phyloP scores from a whole-genome alignment of 2,329 filamentous ascomycete species.

The Trichoderma citrinoviride region DNA sequence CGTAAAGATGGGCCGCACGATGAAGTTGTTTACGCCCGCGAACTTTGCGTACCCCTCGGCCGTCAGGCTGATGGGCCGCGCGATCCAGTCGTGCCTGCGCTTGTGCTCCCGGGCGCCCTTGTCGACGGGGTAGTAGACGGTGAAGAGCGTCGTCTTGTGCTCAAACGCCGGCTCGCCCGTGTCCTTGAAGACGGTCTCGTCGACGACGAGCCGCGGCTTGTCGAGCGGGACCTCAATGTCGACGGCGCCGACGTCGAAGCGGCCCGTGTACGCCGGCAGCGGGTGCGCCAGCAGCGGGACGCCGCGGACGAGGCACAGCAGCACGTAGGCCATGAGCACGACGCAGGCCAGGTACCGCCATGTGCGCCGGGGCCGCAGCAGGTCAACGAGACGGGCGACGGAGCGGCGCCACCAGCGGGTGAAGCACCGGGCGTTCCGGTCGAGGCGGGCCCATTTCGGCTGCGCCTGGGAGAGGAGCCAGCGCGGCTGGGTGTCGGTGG shows the following conservation, averaged over 20 bases:
- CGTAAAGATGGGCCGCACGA: conserved; percentile 44
- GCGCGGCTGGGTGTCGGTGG: conserved; percentile 16
- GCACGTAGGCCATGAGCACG: conserved; percentile 35
- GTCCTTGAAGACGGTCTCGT: conserved; percentile 36
- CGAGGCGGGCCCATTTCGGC: conserved; percentile 11
- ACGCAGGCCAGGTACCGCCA: conserved; percentile 35
- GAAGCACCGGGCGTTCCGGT: conserved; percentile 12
- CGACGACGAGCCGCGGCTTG: conserved; percentile 32
- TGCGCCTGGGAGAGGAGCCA: conserved; percentile 6
- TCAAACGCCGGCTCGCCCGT: conserved; percentile 43
- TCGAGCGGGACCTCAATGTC: conserved; percentile 47
- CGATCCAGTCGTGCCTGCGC: conserved; percentile 45
- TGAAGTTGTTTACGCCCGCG: conserved; percentile 43
- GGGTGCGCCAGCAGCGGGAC: conserved; percentile 44
- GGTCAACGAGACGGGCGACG: background rate
- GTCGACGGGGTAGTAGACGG: conserved; percentile 47
- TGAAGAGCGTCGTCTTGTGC: conserved; percentile 48
- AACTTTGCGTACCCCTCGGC: conserved; percentile 48
- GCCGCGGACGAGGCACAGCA: conserved; percentile 41
- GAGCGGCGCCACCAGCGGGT: conserved; percentile 13
- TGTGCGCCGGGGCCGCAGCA: conserved; percentile 35
- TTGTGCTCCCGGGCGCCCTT: conserved; percentile 29
- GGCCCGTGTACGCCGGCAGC: conserved; percentile 45
- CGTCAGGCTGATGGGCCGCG: conserved; percentile 43
- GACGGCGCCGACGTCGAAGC: conserved; percentile 45